A percentile compares a stretch with the other conserved stretches of the same genome.
Conservation (phyloP, 495 filamentous ascomycete genomes). For the Penicillium bialowiezense region DNA sequence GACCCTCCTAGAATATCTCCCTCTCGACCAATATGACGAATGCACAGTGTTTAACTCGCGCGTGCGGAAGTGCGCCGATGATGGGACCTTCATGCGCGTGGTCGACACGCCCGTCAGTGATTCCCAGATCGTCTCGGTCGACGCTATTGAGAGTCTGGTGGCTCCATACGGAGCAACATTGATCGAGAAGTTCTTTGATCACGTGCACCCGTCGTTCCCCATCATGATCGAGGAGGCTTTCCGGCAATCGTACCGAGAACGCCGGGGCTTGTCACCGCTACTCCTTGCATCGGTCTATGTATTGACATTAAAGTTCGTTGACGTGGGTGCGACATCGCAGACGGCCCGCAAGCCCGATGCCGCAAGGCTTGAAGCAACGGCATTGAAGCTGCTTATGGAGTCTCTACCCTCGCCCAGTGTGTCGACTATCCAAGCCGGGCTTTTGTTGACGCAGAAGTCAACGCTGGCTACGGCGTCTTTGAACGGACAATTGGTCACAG, state of each 20-base stretch:
- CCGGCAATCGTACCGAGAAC: conserved; percentile 77
- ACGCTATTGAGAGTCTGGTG: conserved; percentile 79
- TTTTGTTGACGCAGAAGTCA: conserved; percentile 84
- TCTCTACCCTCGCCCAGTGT: conserved; percentile 83
- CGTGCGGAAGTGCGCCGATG: conserved; percentile 74
- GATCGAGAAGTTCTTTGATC: conserved; percentile 82
- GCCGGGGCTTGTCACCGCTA: conserved; percentile 76
- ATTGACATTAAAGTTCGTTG: conserved; percentile 86
- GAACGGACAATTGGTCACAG: conserved; percentile 69
- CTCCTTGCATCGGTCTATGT: conserved; percentile 88
- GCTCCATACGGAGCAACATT: conserved; percentile 76
- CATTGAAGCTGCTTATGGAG: conserved; percentile 67
- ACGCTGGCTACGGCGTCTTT: conserved; percentile 82
- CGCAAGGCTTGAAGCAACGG: conserved; percentile 70
- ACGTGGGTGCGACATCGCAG: conserved; percentile 65
- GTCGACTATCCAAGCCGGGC: conserved; percentile 89
- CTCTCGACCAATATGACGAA: conserved; percentile 42
- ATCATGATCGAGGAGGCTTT: conserved; percentile 87
- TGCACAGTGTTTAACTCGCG: conserved; percentile 37
- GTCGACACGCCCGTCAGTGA: conserved; percentile 36
- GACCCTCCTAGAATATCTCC: conserved; percentile 44
- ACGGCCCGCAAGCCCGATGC: conserved; percentile 68
- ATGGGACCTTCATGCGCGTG: conserved; percentile 78
- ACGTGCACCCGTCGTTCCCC: conserved; percentile 87
- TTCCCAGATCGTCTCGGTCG: conserved; percentile 58